A percentile compares a stretch with the other conserved stretches of the same genome.
Evolutionary conservation across 345 rosid species (phyloP).

Genomic region (Hibiscus mutabilis): DNA sequence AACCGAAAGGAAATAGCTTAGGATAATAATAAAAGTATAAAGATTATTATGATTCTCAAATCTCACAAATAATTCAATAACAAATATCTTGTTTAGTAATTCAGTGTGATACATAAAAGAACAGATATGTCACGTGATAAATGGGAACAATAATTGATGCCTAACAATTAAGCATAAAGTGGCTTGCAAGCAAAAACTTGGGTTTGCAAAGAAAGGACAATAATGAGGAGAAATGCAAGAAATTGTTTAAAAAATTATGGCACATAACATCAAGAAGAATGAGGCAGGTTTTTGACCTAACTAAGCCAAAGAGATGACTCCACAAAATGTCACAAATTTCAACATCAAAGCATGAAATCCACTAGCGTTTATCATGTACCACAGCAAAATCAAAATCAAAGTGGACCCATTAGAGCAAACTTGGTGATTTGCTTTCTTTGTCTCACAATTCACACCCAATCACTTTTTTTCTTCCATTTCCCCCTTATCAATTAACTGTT

Average conservation of each 20-base stretch:
- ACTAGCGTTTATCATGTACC: not conserved
- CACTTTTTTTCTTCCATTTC: too few species aligned
- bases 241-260: not conserved
- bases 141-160: not conserved
- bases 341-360: conserved; percentile 1
- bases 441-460: conserved; percentile 4
- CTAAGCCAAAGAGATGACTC: not conserved
- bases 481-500: not conserved
- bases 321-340: not conserved
- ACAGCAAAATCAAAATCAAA: not conserved
- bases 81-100: not conserved
- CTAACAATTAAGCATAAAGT: not conserved
- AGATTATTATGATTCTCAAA: too few species aligned
- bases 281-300: not conserved
- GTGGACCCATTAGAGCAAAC: conserved; percentile 8
- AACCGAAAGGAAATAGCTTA: too few species aligned
- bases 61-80: not conserved
- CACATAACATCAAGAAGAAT: not conserved
- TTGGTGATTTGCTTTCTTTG: conserved; percentile 6
- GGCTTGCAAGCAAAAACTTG: conserved; percentile 12
- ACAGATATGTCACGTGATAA: too few species aligned
- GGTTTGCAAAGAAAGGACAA: conserved; percentile 2
- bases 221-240: not conserved
- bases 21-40: too few species aligned
- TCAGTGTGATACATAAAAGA: not conserved